These are phyloP conservation scores for Nitzschia palea DNA, from an alignment of 108 stramenopile species.

Conservation along the genomic window DNA sequence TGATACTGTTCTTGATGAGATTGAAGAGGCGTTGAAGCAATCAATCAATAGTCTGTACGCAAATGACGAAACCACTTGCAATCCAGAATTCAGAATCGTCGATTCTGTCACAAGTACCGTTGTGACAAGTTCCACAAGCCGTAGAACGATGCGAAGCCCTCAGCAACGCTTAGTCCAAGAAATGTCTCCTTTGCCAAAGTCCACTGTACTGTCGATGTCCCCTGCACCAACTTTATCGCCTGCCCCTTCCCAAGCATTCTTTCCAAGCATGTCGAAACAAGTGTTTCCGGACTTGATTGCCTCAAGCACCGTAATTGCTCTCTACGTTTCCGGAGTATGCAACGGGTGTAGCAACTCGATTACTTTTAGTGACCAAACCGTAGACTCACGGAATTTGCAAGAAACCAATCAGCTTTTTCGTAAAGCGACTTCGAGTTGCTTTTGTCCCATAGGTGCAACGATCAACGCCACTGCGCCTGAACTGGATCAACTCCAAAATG, in stretches of 20 bases:
- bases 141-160: not conserved
- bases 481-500: not conserved
- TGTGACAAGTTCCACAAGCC: not conserved
- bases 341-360: slow-evolving; percentile 1
- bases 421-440: slow-evolving; percentile 12
- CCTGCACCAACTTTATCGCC: not conserved
- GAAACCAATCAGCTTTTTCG: not conserved
- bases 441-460: slow-evolving; percentile 7
- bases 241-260: no score
- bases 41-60: not conserved
- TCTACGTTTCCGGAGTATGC: slow-evolving; percentile 13
- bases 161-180: not conserved
- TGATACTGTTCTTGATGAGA: not conserved
- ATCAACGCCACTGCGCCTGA: no score
- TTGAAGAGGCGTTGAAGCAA: not conserved
- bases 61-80: not conserved
- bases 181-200: not conserved
- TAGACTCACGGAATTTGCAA: not conserved
- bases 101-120: not conserved
- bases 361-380: not conserved
- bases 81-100: slow-evolving; percentile 4
- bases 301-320: not conserved
- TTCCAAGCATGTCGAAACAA: not conserved
- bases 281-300: no score
- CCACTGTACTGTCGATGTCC: no score